Evolutionary conservation across 2,329 filamentous ascomycete genomes (phyloP), one percentile per base, ranked within the genome.

Genomic region (Claviceps maximensis): DNA sequence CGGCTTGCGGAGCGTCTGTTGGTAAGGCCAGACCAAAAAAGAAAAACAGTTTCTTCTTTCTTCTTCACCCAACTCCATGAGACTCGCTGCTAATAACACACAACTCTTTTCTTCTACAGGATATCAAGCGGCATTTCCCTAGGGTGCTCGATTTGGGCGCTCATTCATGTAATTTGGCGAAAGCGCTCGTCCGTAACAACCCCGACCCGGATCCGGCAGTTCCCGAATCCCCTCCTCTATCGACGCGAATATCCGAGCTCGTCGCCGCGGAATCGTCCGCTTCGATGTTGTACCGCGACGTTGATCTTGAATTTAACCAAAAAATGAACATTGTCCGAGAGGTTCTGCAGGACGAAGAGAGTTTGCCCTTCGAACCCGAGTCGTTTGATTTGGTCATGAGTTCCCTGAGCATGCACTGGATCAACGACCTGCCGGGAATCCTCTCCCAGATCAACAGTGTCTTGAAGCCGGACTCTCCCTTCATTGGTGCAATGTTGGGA

Each of bases 401-500:
- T 65, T 95, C 86, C 53, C 72, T 95, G 55, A 90, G 86, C 54
- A 75, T 98, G 65, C 93, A 98, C 70, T 98, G 93, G 93, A 86
- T 96, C 74, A 98, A 98, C 67, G 89, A 98, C 67, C 79, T 98
- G 5, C 93, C 93, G 0, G 87, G 86, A 1, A 74, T 94, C 12
- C 77, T 98, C 2, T 76, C 83, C 1, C 88, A 95, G 64, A 85
- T 96, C 65, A 95, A 95, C 73, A 78, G 80, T 58, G 74, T 94
- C 36, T 77, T 98, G 27, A 95, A 94, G 69, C 89, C 91, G 0
- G 93, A 98, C 67, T 78, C 80, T 53, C 89, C 94, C 1, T 95
- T 98, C 64, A 83, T 98, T 47, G 91, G 87, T 15, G 91, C 91
- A 59, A 98, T 98, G 90, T 84, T 95, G 56, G 93, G 93, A 53